These are phyloP conservation scores for Rutstroemia sydowiana DNA, from an alignment of 2,329 filamentous ascomycete species.

Conservation along the genomic window DNA sequence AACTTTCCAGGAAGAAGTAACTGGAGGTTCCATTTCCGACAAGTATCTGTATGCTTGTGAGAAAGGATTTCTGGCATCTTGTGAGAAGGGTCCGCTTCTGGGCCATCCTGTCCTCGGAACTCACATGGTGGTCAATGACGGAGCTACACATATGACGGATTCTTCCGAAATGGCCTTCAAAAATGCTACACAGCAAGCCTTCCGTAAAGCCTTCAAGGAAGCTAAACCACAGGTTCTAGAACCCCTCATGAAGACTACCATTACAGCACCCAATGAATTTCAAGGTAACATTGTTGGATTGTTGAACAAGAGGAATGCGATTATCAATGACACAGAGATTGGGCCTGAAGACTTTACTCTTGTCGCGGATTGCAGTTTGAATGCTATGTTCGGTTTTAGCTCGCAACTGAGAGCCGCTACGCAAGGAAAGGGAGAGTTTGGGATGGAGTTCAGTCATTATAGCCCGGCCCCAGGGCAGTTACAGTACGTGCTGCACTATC, in stretches of 20 bases:
- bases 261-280: conserved; percentile 94
- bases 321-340: conserved; percentile 92
- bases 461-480: conserved; percentile 77
- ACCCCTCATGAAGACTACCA: conserved; percentile 96
- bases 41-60: conserved; percentile 93
- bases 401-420: conserved; percentile 85
- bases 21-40: conserved; percentile 86
- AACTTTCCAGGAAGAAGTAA: conserved; percentile 76
- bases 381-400: conserved; percentile 97
- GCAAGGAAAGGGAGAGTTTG: conserved; percentile 97
- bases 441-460: conserved; percentile 98
- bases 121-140: conserved; percentile 89
- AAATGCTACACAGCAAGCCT: conserved; percentile 89
- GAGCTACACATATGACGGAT: conserved; percentile 94
- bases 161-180: conserved; percentile 96
- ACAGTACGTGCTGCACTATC: conserved; percentile 57
- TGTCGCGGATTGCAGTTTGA: conserved; percentile 84
- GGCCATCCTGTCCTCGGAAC: conserved; percentile 89
- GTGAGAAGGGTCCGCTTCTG: conserved; percentile 80
- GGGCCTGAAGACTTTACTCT: conserved; percentile 91
- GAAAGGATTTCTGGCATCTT: conserved; percentile 83
- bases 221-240: conserved; percentile 81
- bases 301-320: conserved; percentile 92
- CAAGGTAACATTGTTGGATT: conserved; percentile 92
- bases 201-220: conserved; percentile 83